Evolutionary conservation across 768 basidiomycete species (phyloP), one percentile per base, ranked within the genome.

Genomic region (Mycena filopes): DNA sequence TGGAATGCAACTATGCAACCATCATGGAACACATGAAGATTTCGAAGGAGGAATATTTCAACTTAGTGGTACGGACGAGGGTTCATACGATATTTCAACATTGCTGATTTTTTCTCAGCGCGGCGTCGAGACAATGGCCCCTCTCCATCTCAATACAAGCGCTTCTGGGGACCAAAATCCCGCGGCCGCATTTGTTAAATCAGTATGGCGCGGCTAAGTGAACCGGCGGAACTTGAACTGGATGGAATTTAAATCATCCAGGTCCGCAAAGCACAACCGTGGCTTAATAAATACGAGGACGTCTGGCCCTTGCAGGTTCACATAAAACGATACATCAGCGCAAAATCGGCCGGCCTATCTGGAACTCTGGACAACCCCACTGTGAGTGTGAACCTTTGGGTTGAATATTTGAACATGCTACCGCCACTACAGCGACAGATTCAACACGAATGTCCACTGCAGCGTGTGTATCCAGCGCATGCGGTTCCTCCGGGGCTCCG

Each of bases 41-140:
- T 8, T 4, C 26, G n/a, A 45, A 45, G 5, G 55, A 43, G 7
- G 46, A 47, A 28, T 58, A 58, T 40, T 58, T 58, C 18, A 33
- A 38, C n/a, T 49, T n/a, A 4, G 36, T 47, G 57, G 57, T 58
- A 49, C 12, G 57, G n/a, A n/a, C n/a, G n/a, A n/a, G n/a, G n/a
- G n/a, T n/a, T n/a, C n/a, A n/a, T n/a, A n/a, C n/a, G n/a, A n/a
- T n/a, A n/a, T n/a, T n/a, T n/a, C n/a, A n/a, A n/a, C n/a, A n/a
- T n/a, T n/a, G n/a, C n/a, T n/a, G 5, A 11, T 28, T 28, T 33
- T 36, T 5, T 40, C 16, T 36, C 25, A 58, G 57, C 46, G 28
- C n/a, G n/a, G 3, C 20, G 57, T 58, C 25, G 46, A 58, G 25
- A 20, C 38, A 12, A 40, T n/a, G 23, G 25, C 6, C 20, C 46